These are phyloP conservation scores for Mortierella hygrophila DNA, from an alignment of 192 early-diverging fungal genomes.

Conservation along the genomic window DNA sequence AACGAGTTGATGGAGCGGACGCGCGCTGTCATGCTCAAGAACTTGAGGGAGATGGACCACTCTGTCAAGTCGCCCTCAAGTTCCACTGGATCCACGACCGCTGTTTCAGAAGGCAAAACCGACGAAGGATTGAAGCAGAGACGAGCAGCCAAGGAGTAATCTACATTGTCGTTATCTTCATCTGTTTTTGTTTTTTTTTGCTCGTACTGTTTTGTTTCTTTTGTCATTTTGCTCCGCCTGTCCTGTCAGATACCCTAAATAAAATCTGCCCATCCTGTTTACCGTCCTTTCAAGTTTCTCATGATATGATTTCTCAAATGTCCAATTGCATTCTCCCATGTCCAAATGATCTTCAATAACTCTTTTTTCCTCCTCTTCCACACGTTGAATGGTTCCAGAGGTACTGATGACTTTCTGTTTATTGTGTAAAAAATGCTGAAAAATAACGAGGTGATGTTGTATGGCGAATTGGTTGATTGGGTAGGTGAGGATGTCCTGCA, in stretches of 20 bases:
- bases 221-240: not conserved
- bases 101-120: not conserved
- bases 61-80: not conserved
- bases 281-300: not conserved
- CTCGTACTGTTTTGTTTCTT: not conserved
- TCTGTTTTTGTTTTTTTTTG: not conserved
- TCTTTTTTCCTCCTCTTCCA: not conserved
- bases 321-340: not conserved
- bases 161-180: not conserved
- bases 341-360: not conserved
- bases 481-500: not conserved
- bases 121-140: not conserved
- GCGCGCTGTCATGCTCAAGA: slow-evolving; percentile 60
- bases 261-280: not conserved
- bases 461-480: not conserved
- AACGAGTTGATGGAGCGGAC: slow-evolving; percentile 57
- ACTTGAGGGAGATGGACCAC: slow-evolving; percentile 59
- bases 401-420: not conserved
- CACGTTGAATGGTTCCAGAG: not conserved
- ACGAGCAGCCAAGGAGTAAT: not conserved
- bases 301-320: not conserved
- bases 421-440: not conserved
- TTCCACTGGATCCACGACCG: not conserved
- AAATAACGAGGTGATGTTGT: not conserved
- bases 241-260: slow-evolving; percentile 8